Evolutionary conservation across 148 eudicot species (phyloP).

Genomic region (Rhododendron kiyosumense): DNA sequence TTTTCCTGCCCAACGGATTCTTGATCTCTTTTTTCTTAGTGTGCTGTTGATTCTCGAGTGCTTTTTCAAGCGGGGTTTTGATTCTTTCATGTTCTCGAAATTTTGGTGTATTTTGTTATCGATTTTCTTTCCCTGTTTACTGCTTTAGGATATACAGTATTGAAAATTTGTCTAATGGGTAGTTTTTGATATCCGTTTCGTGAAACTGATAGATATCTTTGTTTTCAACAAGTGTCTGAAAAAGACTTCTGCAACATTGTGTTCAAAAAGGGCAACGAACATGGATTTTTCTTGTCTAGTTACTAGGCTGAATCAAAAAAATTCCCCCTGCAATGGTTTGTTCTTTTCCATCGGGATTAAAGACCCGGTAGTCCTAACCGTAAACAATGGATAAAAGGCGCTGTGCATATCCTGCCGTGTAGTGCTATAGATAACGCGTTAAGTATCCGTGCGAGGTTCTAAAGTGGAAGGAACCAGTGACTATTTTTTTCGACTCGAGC

Average conservation of each 20-base stretch:
- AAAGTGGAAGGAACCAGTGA: neutral
- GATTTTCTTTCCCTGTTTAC: neutral
- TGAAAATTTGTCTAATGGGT: neutral
- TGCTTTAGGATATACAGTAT: neutral
- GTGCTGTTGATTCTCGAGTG: neutral
- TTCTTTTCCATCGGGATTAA: neutral
- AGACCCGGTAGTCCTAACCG: neutral
- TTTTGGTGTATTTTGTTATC: neutral
- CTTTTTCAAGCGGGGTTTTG: neutral
- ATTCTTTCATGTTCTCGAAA: neutral
- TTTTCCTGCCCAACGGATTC: neutral
- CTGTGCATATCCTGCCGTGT: neutral
- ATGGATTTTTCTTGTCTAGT: neutral
- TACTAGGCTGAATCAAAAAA: neutral
- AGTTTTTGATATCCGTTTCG: neutral
- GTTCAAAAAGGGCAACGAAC: neutral
- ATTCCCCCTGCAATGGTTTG: neutral
- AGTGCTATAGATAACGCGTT: too few species aligned
- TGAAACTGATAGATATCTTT: neutral
- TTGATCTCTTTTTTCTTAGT: neutral
- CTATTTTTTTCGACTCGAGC: neutral
- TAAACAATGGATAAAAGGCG: neutral
- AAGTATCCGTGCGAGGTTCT: neutral
- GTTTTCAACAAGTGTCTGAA: neutral
- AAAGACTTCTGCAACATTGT: neutral